A percentile compares a stretch with the other conserved stretches of the same genome.
Evolutionary conservation across 129 eudicot species (phyloP).

Genomic region (Dittrichia graveolens): DNA sequence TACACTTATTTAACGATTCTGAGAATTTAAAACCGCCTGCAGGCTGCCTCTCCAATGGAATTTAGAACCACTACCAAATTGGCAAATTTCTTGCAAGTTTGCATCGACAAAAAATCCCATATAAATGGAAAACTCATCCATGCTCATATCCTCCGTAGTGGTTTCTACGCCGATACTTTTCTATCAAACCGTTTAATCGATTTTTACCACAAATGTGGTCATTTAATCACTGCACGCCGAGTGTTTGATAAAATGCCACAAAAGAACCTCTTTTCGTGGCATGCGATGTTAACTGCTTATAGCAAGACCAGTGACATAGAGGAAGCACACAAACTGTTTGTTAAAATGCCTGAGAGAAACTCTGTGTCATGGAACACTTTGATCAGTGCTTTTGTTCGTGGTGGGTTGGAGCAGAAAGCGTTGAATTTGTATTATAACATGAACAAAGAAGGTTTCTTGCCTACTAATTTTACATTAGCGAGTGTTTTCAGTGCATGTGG

Average conservation of each 20-base stretch:
- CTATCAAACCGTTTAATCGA: slow-evolving; percentile 78
- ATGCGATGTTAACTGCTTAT: slow-evolving; percentile 56
- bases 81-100: slow-evolving; percentile 55
- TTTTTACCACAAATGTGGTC: slow-evolving; percentile 60
- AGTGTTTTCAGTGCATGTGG: slow-evolving; percentile 90
- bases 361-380: slow-evolving; percentile 78
- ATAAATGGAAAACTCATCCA: slow-evolving; percentile 57
- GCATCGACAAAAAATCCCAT: slow-evolving; percentile 60
- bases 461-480: slow-evolving; percentile 69
- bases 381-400: slow-evolving; percentile 58
- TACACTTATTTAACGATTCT: background rate
- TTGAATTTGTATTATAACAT: slow-evolving; percentile 55
- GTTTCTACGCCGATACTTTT: slow-evolving; percentile 49
- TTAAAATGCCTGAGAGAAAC: slow-evolving; percentile 70
- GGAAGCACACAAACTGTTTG: slow-evolving; percentile 56
- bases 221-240: slow-evolving; percentile 41
- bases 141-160: slow-evolving; percentile 58
- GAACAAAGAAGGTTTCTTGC: slow-evolving; percentile 57
- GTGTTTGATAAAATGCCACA: slow-evolving; percentile 66
- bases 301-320: slow-evolving; percentile 49
- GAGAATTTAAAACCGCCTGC: background rate
- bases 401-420: slow-evolving; percentile 47
- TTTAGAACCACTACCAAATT: slow-evolving; percentile 33
- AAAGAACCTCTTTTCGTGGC: slow-evolving; percentile 63
- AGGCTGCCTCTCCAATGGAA: slow-evolving; percentile 35